Conservation (phyloP, 257 asterid genomes). For the Perilla frutescens region DNA sequence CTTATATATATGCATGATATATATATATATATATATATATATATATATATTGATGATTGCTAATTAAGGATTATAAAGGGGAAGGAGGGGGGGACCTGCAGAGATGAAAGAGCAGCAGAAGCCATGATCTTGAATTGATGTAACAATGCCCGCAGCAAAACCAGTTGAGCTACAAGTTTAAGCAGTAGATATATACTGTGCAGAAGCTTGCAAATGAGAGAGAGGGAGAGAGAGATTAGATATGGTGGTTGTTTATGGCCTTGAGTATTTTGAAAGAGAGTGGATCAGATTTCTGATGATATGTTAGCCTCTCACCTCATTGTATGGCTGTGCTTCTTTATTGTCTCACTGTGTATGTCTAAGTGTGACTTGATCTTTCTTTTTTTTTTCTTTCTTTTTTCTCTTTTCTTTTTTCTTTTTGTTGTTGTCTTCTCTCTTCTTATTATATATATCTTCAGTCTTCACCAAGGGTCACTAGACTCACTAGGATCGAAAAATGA, state of each 20-base stretch:
- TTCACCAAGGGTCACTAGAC: no score
- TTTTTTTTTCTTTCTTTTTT: neutral
- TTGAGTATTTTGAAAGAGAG: conserved; percentile 39
- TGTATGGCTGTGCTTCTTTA: conserved; percentile 70
- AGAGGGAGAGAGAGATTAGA: conserved; percentile 21
- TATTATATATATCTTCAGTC: neutral
- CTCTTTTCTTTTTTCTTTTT: neutral
- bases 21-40: neutral
- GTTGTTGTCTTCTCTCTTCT: neutral
- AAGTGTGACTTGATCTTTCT: neutral
- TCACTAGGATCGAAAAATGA: no score
- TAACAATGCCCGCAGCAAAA: conserved; percentile 37
- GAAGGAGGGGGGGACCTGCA: conserved; percentile 53
- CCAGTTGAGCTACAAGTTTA: conserved; percentile 2
- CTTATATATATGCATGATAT: neutral
- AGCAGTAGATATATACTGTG: conserved; percentile 22
- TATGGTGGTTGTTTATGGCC: conserved; percentile 37
- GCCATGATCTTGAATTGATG: conserved; percentile 53
- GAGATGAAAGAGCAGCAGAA: conserved; percentile 86
- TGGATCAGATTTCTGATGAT: conserved; percentile 74
- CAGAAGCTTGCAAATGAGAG: conserved; percentile 2
- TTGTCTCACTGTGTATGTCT: neutral
- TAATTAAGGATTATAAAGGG: no score
- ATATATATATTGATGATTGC: neutral
- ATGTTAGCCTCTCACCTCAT: conserved; percentile 77